phyloP scores from a whole-genome alignment of 352 stramenopile genomes.

The Plasmopara halstedii region DNA sequence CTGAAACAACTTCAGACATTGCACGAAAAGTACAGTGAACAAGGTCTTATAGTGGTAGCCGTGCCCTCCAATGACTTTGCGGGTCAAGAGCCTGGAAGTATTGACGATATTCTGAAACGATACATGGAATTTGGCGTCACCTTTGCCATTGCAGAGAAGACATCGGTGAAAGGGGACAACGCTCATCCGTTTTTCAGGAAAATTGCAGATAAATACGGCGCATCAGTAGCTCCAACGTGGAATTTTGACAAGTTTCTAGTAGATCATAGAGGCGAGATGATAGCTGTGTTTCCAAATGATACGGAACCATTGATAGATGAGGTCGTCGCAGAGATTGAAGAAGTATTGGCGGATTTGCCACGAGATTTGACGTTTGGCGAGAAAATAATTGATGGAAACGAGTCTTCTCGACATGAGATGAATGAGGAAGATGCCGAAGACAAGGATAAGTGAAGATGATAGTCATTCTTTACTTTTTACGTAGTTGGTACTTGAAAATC shows the following conservation, averaged over 20 bases:
- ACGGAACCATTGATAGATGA: conserved; percentile 54
- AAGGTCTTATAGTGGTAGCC: conserved; percentile 46
- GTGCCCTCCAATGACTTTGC: conserved; percentile 71
- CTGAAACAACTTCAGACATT: conserved; percentile 45
- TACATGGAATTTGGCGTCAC: conserved; percentile 43
- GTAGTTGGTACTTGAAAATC: no score
- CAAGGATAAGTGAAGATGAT: no score
- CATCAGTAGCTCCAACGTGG: conserved; percentile 59
- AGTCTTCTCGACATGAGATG: no score
- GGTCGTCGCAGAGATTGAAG: conserved; percentile 56
- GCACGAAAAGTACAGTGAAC: conserved; percentile 33
- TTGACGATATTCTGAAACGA: conserved; percentile 32
- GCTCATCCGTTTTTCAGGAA: conserved; percentile 61
- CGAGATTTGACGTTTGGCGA: conserved; percentile 7
- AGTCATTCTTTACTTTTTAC: no score
- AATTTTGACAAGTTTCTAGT: conserved; percentile 83
- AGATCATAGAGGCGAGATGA: conserved; percentile 48
- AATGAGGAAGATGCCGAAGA: no score
- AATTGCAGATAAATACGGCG: conserved; percentile 54
- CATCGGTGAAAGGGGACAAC: conserved; percentile 29
- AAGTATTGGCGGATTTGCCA: conserved; percentile 44
- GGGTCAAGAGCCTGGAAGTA: conserved; percentile 34
- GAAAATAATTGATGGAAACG: no score
- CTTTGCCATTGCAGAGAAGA: conserved; percentile 52
- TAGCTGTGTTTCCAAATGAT: conserved; percentile 65